These are phyloP conservation scores for Fusarium haematococcum DNA, from an alignment of 2,329 filamentous ascomycete species.

Conservation along the genomic window DNA sequence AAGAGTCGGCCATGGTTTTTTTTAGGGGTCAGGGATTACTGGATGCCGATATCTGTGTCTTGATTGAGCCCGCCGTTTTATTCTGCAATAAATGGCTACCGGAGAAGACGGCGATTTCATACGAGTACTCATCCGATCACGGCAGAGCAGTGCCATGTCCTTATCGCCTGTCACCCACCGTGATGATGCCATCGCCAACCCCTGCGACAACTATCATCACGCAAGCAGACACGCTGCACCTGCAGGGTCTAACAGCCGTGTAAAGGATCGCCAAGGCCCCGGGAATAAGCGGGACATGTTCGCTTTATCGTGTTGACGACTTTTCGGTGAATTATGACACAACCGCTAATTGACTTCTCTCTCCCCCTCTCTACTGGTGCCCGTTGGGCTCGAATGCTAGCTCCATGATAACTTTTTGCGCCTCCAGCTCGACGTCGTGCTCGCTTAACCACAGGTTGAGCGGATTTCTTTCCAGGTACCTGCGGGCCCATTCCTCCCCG, in stretches of 20 bases:
- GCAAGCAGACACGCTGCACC: background rate
- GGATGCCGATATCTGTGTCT: background rate
- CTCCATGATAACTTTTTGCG: background rate
- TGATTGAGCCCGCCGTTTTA: background rate
- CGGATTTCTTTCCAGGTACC: background rate
- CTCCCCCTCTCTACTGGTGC: background rate
- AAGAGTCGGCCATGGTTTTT: background rate
- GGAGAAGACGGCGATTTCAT: background rate
- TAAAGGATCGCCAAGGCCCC: background rate
- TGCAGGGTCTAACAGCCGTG: background rate
- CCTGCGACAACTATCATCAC: background rate
- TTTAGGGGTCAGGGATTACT: background rate
- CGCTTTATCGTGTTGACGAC: background rate
- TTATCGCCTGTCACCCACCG: background rate
- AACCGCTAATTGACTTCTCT: background rate
- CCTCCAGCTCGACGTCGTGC: background rate
- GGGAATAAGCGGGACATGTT: background rate
- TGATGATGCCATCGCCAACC: background rate
- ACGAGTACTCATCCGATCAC: background rate
- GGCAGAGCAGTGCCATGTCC: background rate
- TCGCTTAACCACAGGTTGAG: background rate
- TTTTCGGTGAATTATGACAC: background rate
- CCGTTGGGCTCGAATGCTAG: background rate
- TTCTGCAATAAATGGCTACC: background rate
- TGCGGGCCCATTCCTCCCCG: background rate